Base-by-base conservation (phyloP, 1,284 basidiomycete species). In the Ustilago trichophora region DNA sequence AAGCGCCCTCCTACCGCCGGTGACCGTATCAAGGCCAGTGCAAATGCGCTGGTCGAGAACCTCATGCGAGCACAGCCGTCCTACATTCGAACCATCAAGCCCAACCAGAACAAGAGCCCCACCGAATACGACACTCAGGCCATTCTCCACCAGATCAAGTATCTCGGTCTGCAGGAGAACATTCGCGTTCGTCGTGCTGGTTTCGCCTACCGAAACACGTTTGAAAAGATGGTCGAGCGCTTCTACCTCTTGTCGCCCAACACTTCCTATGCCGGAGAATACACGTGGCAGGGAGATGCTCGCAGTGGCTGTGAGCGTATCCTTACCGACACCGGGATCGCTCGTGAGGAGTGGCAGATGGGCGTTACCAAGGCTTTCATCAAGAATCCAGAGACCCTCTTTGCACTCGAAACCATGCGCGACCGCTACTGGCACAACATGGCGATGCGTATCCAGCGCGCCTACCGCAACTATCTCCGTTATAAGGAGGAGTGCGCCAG, bases 361-460 rank as follows among this genome's bases (percentile, higher is more conserved):
- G 95, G 96, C 69, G 88, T 90, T 3, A 96, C 95, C 11, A 98
- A 99, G 80, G 95, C 95, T 0, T 99, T 99, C 82, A 98, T 99
- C 84, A 98, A 98, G 86, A 98, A 95, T 81, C 95, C 95, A 0
- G 95, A 98, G 83, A 99, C 95, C 33, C 87, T 99, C 19, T 99
- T 99, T 82, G 96, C 95, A 18, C 85, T 99, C 50, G 95, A 99
- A 84, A 94, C 93, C 18, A 98, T 98, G 92, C 89, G 95, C 49
- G 96, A 98, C 81, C 88, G 91, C 55, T 99, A 98, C 83, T 99
- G 96, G 96, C 96, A 99, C 83, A 98, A 98, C 81, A 99, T 98
- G 95, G 95, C 95, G 0, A 88, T 85, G 34, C 90, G 95, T 43
- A 99, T 99, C 50, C 96, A 99, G 83, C 89, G 95, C 32, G 93